Percentiles rank a stretch among this genome's conserved stretches.
Evolutionary conservation across 139 green algal genomes (phyloP).

Genomic region (Chlorella sp.): DNA sequence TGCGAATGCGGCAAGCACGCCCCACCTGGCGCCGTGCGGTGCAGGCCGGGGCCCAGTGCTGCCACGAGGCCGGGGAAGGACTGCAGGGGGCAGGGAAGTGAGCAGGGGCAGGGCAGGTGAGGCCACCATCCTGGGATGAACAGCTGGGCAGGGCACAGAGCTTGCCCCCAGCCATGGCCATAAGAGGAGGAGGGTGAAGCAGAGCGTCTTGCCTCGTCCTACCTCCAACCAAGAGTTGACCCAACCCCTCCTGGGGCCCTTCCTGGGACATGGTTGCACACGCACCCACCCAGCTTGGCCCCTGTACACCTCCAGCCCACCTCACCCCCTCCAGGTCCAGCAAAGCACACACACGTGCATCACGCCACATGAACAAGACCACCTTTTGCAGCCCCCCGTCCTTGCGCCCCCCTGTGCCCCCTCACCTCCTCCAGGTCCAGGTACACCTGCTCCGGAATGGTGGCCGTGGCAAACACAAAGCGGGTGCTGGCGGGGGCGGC

Average conservation of each 20-base stretch:
- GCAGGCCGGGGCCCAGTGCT: conserved; percentile 82
- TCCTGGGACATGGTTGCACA: neutral
- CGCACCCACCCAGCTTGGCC: no score
- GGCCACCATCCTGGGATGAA: no score
- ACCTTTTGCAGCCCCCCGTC: neutral
- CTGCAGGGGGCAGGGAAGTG: neutral
- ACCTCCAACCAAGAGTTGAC: neutral
- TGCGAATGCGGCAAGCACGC: neutral
- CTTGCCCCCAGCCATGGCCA: no score
- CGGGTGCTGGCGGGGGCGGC: conserved; percentile 43
- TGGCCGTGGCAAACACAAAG: conserved; percentile 86
- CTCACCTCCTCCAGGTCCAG: conserved; percentile 49
- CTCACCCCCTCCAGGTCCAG: no score
- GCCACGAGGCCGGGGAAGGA: conserved; percentile 70
- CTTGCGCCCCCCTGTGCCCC: neutral
- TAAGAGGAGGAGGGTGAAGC: no score
- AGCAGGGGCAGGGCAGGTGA: neutral
- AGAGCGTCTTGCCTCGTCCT: no score
- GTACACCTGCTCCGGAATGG: conserved; percentile 77
- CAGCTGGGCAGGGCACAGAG: no score
- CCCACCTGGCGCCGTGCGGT: conserved; percentile 78
- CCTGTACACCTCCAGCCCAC: no score
- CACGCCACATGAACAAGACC: neutral
- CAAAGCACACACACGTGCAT: neutral
- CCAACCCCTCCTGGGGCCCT: neutral